phyloP scores from a whole-genome alignment of 176 grass and related monocot genomes.

The maize (Zea mays) region Zm-B73-REFERENCE-NAM-5.0 NC_050103.1:41341501-41342000 shows the following conservation, averaged over 20 bases:
- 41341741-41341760: neutral
- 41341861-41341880: conserved; percentile 77
- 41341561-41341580: conserved; percentile 18
- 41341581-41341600: conserved; percentile 1
- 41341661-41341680: conserved; percentile 90
- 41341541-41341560: conserved; percentile 6
- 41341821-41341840: conserved; percentile 92
- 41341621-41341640: conserved; percentile 73
- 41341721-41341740: conserved; percentile 13
- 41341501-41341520: conserved; percentile 59
- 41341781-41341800: conserved; percentile 15
- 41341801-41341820: conserved; percentile 35
- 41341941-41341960: conserved; percentile 2
- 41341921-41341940: neutral
- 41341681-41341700: conserved; percentile 58
- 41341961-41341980: conserved; percentile 1
- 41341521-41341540: conserved; percentile 13
- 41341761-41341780: neutral
- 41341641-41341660: conserved; percentile 72
- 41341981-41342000: neutral
- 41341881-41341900: conserved; percentile 66
- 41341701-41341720: conserved; percentile 9
- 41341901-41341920: conserved; percentile 24
- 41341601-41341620: neutral
- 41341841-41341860: conserved; percentile 75